Evolutionary conservation across 1,139 yeast species (phyloP).

Genomic region (Fermentozyma sake): DNA sequence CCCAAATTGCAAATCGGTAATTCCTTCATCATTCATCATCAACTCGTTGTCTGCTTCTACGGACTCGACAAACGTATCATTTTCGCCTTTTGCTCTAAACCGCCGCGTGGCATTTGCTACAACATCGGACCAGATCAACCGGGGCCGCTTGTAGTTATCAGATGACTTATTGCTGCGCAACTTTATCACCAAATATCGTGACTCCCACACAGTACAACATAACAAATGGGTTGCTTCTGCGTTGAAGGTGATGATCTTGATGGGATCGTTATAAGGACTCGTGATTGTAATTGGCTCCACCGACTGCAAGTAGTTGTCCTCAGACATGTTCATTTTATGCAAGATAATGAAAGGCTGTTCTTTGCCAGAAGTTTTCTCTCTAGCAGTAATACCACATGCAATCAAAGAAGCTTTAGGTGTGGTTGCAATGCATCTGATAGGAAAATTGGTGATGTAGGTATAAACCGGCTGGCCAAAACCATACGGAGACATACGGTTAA

Average conservation of each 20-base stretch:
- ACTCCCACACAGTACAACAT: conserved; percentile 82
- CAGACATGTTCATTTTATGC: conserved; percentile 40
- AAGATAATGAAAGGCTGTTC: conserved; percentile 80
- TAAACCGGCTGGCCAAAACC: conserved; percentile 60
- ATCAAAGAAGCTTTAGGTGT: conserved; percentile 61
- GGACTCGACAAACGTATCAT: conserved; percentile 15
- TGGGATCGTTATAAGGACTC: conserved; percentile 81
- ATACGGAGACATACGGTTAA: conserved; percentile 31
- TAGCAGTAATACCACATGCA: conserved; percentile 81
- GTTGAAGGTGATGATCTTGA: conserved; percentile 69
- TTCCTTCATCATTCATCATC: conserved; percentile 77
- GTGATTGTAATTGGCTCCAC: conserved; percentile 68
- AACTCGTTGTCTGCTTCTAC: conserved; percentile 20
- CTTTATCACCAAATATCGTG: conserved; percentile 71
- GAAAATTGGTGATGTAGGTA: conserved; percentile 66
- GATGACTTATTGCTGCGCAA: conserved; percentile 37
- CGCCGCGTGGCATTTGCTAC: conserved; percentile 13
- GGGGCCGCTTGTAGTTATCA: conserved; percentile 50
- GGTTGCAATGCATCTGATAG: conserved; percentile 72
- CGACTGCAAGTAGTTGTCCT: conserved; percentile 16
- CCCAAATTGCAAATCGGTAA: conserved; percentile 72
- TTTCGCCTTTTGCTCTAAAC: conserved; percentile 4
- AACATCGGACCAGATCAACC: conserved; percentile 48
- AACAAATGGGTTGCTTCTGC: conserved; percentile 64
- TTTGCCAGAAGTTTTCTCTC: conserved; percentile 61